Percentiles rank a stretch among this genome's conserved stretches.
Evolutionary conservation across 2,329 filamentous ascomycete genomes (phyloP).

Genomic region (Pestalotiopsis sp.): DNA sequence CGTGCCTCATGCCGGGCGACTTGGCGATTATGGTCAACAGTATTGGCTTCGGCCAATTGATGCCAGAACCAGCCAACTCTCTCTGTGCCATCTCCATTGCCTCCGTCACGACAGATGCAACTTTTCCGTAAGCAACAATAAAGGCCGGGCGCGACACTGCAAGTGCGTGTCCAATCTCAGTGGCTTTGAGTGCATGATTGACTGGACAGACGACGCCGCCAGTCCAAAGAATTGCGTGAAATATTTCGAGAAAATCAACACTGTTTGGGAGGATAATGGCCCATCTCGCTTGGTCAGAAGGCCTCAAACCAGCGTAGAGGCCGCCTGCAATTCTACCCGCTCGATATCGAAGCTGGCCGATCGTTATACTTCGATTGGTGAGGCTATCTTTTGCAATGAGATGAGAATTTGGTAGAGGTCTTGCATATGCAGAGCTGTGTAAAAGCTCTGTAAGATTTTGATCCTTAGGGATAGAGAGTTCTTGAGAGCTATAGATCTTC

Average conservation of each 20-base stretch:
- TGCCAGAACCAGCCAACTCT: not conserved
- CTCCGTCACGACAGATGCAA: constrained; percentile 29
- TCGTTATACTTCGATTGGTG: constrained; percentile 45
- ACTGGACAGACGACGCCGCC: constrained; percentile 41
- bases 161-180: constrained; percentile 43
- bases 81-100: constrained; percentile 23
- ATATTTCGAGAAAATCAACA: constrained; percentile 44
- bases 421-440: constrained; percentile 33
- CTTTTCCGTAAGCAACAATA: constrained; percentile 39
- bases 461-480: constrained; percentile 37
- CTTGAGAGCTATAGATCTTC: constrained; percentile 33
- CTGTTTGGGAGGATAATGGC: constrained; percentile 46
- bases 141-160: constrained; percentile 42
- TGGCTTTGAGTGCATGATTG: constrained; percentile 38
- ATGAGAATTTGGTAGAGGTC: constrained; percentile 39
- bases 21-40: constrained; percentile 19
- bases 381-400: constrained; percentile 44
- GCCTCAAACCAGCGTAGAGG: constrained; percentile 31
- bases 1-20: constrained; percentile 24
- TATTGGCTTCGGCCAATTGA: not conserved
- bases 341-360: constrained; percentile 41
- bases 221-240: constrained; percentile 43
- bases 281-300: constrained; percentile 39
- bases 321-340: constrained; percentile 43
- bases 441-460: constrained; percentile 46